These are phyloP conservation scores for Pseudogymnoascus sp. DNA, from an alignment of 2,329 filamentous ascomycete genomes.

Conservation along the genomic window DNA sequence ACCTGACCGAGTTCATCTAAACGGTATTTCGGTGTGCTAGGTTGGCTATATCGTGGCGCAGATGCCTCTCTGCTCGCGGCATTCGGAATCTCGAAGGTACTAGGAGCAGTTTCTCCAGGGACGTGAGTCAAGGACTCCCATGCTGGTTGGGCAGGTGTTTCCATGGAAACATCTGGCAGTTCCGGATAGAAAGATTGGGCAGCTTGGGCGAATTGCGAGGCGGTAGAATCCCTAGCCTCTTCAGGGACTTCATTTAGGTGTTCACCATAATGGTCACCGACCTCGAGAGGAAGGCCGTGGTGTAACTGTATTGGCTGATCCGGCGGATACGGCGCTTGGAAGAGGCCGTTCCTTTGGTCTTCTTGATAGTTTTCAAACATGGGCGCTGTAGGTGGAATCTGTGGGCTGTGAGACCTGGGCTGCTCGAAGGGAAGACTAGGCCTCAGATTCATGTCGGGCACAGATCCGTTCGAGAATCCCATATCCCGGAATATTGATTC, in stretches of 20 bases:
- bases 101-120: neutral
- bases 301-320: neutral
- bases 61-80: neutral
- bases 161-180: neutral
- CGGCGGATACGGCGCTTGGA: neutral
- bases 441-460: neutral
- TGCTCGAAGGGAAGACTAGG: neutral
- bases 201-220: neutral
- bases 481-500: slow-evolving; percentile 2
- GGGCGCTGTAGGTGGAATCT: neutral
- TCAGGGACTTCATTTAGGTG: neutral
- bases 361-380: neutral
- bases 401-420: neutral
- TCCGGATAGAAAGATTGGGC: neutral
- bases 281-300: neutral
- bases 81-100: neutral
- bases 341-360: neutral
- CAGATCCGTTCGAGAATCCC: neutral
- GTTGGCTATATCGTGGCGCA: neutral
- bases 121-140: neutral
- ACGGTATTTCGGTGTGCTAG: neutral
- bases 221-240: neutral
- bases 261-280: neutral
- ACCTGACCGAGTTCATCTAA: neutral
- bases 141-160: neutral